Evolutionary conservation across 495 filamentous ascomycete genomes (phyloP), one percentile per base, ranked within the genome.

Genomic region (Hyaloscypha finlandica): DNA sequence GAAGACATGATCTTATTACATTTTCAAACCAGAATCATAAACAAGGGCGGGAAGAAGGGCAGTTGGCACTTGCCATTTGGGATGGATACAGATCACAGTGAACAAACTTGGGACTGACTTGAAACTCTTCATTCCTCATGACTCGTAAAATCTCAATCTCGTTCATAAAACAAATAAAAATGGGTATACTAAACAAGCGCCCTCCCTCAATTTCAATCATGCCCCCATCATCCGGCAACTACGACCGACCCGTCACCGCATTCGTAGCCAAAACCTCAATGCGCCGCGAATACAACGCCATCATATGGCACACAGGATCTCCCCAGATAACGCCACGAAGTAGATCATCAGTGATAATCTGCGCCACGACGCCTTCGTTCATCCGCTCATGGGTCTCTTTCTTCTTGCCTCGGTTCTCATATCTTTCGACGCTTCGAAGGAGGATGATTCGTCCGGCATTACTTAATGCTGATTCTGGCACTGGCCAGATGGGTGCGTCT

Each of bases 221-320:
- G 11, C 32, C 1, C 56, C 19, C 29, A 35, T 6, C 2, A 4
- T 59, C 11, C 30, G 25, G 12, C 5, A 16, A 29, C 55, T 51
- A 69, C 6, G 55, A 69, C 20, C 62, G 55, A 16, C 73, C 88
- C 62, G 86, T 88, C 8, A 90, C 88, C 8, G 89, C 90, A 53
- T 81, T 85, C 5, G 85, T 86, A 30, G 89, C 89, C 65, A 94
- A 74, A 12, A 80, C 75, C 70, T 93, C 88, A 42, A 95, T 85
- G 61, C 92, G 77, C 22, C 80, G 81, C 30, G 83, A 80, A 77
- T 95, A 95, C 51, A 93, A 67, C 74, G 79, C 84, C 91, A 95
- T 94, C 73, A 85, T 83, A 75, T 95, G 92, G 77, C 86, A 89
- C 16, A 92, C 77, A 0, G 90, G 90, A 74, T 95, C 92, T 0